Evolutionary conservation across 306 rosid genomes (phyloP), one percentile per base, ranked within the genome.

Genomic region (Potentilla sterilis): DNA sequence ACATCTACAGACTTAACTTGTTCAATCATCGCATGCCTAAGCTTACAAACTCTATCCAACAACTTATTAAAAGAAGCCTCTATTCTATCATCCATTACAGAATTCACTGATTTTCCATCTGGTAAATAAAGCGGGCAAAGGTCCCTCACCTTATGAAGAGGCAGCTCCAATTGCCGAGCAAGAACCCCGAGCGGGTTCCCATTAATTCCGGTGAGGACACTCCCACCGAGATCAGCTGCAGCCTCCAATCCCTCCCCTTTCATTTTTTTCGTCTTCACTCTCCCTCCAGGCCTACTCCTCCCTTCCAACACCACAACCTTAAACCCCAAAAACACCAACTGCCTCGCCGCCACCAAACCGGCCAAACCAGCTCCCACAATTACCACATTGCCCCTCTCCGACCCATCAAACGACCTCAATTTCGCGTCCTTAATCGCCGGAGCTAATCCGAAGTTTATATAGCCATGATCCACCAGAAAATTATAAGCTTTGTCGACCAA

Each of bases 161-260:
- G 98, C 62, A 93, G 84, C 28, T 87, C 91, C 81, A 93, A 67
- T 76, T 93, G 98, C 86, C 98, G 83, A 18, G 98, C 96, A 6
- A 93, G 88, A 85, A 93, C 98, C 24, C 98, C 94, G 7, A 93
- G 89, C 7, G 96, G 98, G 74, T 93, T 93, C 3, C 98, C 98
- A 74, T 90, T 90, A 7, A 93, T 91, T 63, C 98, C 98, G 3
- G 96, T 93, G 62, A 93, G 96, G 4, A 93, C 98, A 82, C 96
- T 93, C 13, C 98, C 98, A 85, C 98, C 96, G 5, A 93, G 92
- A 75, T 93, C 98, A 1, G 91, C 98, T 2, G 98, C 98, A 9
- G 96, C 98, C 80, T 63, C 90, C 38, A 84, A 76, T 0, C 81
- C 86, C 51, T 82, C 92, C 12, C 87, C 90, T 18, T 4, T 47